These are phyloP conservation scores for Gloeopeniophorella convolvens DNA, from an alignment of 768 basidiomycete species.

Conservation along the genomic window DNA sequence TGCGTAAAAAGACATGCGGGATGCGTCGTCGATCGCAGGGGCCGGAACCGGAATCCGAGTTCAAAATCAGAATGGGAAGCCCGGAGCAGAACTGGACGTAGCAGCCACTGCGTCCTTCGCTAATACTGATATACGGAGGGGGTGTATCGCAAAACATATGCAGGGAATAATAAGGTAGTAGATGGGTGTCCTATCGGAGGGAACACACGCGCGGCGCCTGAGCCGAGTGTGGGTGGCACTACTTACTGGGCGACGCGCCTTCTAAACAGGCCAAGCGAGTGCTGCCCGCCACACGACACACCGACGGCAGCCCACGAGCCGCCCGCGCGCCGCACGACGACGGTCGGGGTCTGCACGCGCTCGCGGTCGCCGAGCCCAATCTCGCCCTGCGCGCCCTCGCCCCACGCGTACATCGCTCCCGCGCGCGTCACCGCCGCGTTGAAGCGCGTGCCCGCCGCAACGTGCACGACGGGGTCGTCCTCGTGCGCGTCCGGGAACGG, in stretches of 20 bases:
- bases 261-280: constrained; percentile 44
- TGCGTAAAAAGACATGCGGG: no score
- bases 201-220: background rate
- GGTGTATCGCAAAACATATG: constrained; percentile 8
- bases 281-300: constrained; percentile 74
- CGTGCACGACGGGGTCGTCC: constrained; percentile 56
- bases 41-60: no score
- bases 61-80: no score
- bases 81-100: no score
- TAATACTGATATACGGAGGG: background rate
- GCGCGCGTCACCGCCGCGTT: constrained; percentile 62
- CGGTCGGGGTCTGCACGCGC: constrained; percentile 55
- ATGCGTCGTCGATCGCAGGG: no score
- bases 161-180: constrained; percentile 15
- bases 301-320: constrained; percentile 59
- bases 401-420: constrained; percentile 72
- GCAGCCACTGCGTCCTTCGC: no score
- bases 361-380: constrained; percentile 50
- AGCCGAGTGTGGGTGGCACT: background rate
- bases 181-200: background rate
- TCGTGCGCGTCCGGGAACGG: constrained; percentile 46
- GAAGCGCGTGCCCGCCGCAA: constrained; percentile 66
- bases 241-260: constrained; percentile 15
- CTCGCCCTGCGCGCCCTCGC: constrained; percentile 72
- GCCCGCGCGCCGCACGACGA: constrained; percentile 67